Percentiles rank a stretch among this genome's conserved stretches.
phyloP scores from a whole-genome alignment of 139 green algal species.

The Volvox reticuliferus region DNA sequence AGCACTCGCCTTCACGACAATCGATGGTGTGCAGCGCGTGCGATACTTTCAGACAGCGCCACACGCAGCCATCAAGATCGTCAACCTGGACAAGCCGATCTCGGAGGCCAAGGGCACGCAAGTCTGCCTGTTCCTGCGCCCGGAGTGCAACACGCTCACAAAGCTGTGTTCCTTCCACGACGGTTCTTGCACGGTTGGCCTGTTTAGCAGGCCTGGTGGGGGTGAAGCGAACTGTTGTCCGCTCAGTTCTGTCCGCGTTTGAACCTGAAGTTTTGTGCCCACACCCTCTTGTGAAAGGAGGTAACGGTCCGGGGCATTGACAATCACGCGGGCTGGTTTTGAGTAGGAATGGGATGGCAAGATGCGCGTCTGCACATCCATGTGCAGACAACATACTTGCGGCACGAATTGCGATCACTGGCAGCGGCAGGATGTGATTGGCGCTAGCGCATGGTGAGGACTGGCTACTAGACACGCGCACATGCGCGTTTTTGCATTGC shows the following conservation, averaged over 20 bases:
- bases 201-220: constrained; percentile 50
- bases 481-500: no score
- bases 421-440: no score
- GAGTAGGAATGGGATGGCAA: no score
- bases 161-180: constrained; percentile 43
- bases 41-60: constrained; percentile 48
- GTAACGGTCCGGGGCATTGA: no score
- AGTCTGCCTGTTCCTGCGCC: constrained; percentile 47
- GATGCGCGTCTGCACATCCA: no score
- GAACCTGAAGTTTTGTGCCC: not conserved
- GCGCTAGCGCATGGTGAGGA: no score
- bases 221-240: constrained; percentile 53
- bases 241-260: not conserved
- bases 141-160: constrained; percentile 27
- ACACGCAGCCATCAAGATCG: constrained; percentile 49
- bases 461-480: no score
- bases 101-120: not conserved
- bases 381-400: no score
- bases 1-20: constrained; percentile 49
- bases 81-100: constrained; percentile 46
- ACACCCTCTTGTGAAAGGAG: not conserved
- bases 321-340: no score
- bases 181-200: constrained; percentile 29
- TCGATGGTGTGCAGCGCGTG: constrained; percentile 31
- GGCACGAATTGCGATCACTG: no score